phyloP scores from a whole-genome alignment of 2,329 filamentous ascomycete genomes.

The Myriosclerotinia scirpicola region DNA sequence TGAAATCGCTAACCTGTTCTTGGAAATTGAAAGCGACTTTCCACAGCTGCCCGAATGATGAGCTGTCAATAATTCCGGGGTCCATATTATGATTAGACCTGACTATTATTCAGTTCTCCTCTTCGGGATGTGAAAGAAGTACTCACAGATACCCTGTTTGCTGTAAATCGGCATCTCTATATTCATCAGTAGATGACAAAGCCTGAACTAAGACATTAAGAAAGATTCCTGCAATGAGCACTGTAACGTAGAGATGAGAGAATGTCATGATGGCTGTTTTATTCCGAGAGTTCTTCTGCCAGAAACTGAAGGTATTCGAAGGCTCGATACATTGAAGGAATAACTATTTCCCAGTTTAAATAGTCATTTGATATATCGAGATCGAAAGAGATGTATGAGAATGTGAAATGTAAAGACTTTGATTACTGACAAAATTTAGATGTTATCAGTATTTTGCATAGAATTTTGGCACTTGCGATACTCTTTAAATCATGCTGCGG shows the following conservation, averaged over 20 bases:
- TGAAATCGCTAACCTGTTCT: slow-evolving; percentile 10
- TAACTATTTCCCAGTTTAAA: not conserved
- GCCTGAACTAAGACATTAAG: not conserved
- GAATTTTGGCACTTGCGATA: not conserved
- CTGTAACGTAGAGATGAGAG: not conserved
- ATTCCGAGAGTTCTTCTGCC: not conserved
- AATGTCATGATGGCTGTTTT: not conserved
- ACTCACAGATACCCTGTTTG: slow-evolving; percentile 18
- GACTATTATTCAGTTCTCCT: not conserved
- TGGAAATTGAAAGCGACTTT: slow-evolving; percentile 40
- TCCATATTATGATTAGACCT: slow-evolving; percentile 60
- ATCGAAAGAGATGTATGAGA: not conserved
- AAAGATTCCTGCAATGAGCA: not conserved
- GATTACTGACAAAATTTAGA: not conserved
- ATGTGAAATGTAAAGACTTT: not conserved
- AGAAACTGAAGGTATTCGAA: not conserved
- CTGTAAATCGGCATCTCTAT: slow-evolving; percentile 19
- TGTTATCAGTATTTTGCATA: not conserved
- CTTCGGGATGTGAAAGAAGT: not conserved
- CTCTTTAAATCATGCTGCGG: not conserved
- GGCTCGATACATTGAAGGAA: not conserved
- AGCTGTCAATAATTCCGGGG: slow-evolving; percentile 55
- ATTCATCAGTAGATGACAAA: slow-evolving; percentile 16
- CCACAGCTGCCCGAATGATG: slow-evolving; percentile 57
- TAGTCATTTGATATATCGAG: not conserved